A percentile compares a stretch with the other conserved stretches of the same genome.
Evolutionary conservation across 352 stramenopile species (phyloP).

Genomic region (Pseudoperonospora humuli): DNA sequence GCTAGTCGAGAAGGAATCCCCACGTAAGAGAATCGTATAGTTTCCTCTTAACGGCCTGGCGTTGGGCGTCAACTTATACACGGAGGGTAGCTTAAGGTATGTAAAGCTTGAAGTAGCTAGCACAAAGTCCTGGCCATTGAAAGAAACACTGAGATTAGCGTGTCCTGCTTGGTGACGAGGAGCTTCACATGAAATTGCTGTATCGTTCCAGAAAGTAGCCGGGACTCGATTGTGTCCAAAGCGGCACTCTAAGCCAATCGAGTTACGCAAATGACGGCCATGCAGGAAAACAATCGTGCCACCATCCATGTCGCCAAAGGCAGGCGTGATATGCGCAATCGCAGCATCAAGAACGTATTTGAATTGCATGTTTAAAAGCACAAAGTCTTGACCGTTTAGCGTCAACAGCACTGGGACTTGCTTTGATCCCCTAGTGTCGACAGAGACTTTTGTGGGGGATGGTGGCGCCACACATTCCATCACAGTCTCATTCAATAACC

Average conservation of each 20-base stretch:
- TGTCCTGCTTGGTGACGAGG: slow-evolving; percentile 27
- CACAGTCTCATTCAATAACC: slow-evolving; percentile 24
- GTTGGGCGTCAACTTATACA: slow-evolving; percentile 38
- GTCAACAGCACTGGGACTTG: slow-evolving; percentile 49
- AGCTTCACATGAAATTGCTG: slow-evolving; percentile 46
- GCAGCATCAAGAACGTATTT: slow-evolving; percentile 45
- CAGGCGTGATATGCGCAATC: slow-evolving; percentile 38
- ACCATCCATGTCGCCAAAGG: slow-evolving; percentile 33
- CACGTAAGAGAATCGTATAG: slow-evolving; percentile 29
- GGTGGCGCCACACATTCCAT: slow-evolving; percentile 32
- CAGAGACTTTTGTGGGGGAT: slow-evolving; percentile 16
- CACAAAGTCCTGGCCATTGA: slow-evolving; percentile 66
- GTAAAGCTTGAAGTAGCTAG: slow-evolving; percentile 24
- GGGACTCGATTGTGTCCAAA: slow-evolving; percentile 37
- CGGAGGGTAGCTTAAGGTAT: slow-evolving; percentile 36
- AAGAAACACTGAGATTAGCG: slow-evolving; percentile 37
- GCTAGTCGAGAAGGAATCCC: slow-evolving; percentile 18
- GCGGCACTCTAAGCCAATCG: slow-evolving; percentile 35
- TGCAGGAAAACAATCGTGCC: slow-evolving; percentile 47
- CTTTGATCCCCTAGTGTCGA: slow-evolving; percentile 9
- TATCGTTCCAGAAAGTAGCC: slow-evolving; percentile 54
- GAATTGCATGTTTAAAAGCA: slow-evolving; percentile 35
- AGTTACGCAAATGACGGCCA: slow-evolving; percentile 64
- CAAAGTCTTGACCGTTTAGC: slow-evolving; percentile 73
- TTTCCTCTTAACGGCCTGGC: slow-evolving; percentile 24